These are phyloP conservation scores for Cenchrus purpureus DNA, from an alignment of 176 grass and related monocot species.

Conservation along the genomic window DNA sequence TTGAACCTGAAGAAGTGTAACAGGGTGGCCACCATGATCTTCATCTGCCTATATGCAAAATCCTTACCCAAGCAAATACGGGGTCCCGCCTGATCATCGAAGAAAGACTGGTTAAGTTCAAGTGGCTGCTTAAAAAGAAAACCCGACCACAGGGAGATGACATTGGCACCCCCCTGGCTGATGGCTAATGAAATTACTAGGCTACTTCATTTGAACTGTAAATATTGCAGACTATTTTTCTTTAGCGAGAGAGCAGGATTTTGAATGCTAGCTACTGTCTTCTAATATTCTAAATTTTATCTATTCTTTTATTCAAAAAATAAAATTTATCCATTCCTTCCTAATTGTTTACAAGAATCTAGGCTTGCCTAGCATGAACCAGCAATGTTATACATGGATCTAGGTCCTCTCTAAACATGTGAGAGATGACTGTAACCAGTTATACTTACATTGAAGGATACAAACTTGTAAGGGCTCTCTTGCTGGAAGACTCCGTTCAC, in stretches of 20 bases:
- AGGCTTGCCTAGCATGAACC: background rate
- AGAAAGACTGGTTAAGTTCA: slow-evolving; percentile 20
- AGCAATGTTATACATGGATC: background rate
- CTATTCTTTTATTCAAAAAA: background rate
- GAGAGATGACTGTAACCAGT: background rate
- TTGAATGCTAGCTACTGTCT: slow-evolving; percentile 20
- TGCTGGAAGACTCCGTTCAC: slow-evolving; percentile 55
- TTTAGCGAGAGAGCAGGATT: slow-evolving; percentile 1
- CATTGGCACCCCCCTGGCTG: background rate
- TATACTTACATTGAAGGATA: slow-evolving; percentile 60
- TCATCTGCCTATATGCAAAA: slow-evolving; percentile 82
- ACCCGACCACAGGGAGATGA: background rate
- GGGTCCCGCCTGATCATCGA: slow-evolving; percentile 54
- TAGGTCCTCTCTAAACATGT: slow-evolving; percentile 11
- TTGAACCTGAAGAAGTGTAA: slow-evolving; percentile 74
- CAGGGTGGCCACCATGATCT: slow-evolving; percentile 57
- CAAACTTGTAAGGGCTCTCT: slow-evolving; percentile 68
- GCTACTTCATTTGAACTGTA: background rate
- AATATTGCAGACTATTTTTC: slow-evolving; percentile 22
- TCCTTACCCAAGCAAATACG: slow-evolving; percentile 77
- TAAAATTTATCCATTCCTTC: background rate
- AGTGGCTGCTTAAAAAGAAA: slow-evolving; percentile 14
- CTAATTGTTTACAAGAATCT: background rate
- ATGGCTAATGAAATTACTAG: background rate
- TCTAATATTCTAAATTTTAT: slow-evolving; percentile 12